Conservation (phyloP, 352 stramenopile genomes). For the Pythium coloratum region DNA sequence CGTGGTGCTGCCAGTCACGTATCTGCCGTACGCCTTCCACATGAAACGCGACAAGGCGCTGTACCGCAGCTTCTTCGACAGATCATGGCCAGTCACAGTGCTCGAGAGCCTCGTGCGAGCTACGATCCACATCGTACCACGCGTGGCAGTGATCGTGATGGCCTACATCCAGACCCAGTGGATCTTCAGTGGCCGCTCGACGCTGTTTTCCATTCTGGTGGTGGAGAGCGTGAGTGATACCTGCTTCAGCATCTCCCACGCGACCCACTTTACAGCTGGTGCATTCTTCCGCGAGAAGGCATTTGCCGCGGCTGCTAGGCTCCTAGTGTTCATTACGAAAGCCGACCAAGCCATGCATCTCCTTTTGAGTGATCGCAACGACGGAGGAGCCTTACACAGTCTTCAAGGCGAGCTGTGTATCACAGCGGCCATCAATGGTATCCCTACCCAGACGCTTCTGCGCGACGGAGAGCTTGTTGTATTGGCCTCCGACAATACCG, state of each 20-base stretch:
- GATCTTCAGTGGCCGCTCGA: neutral
- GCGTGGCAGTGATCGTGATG: neutral
- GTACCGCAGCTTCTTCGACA: conserved; percentile 6
- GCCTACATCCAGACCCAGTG: conserved; percentile 4
- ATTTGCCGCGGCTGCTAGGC: neutral
- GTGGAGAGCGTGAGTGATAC: neutral
- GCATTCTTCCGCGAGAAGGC: neutral
- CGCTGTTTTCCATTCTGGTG: neutral
- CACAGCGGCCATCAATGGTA: neutral
- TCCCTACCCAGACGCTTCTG: neutral
- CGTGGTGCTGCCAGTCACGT: neutral
- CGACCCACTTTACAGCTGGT: neutral
- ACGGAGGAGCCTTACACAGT: neutral
- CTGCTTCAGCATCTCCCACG: neutral
- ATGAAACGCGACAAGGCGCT: conserved; percentile 3
- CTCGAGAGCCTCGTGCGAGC: neutral
- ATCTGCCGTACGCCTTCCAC: neutral
- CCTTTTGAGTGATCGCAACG: neutral
- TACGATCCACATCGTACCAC: neutral
- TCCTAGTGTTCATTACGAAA: neutral
- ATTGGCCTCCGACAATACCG: neutral
- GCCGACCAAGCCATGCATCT: neutral
- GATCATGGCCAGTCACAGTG: neutral
- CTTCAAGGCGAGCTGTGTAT: neutral
- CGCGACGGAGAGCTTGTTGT: neutral